phyloP scores from a whole-genome alignment of 768 basidiomycete species.

The Zangia roseola region DNA sequence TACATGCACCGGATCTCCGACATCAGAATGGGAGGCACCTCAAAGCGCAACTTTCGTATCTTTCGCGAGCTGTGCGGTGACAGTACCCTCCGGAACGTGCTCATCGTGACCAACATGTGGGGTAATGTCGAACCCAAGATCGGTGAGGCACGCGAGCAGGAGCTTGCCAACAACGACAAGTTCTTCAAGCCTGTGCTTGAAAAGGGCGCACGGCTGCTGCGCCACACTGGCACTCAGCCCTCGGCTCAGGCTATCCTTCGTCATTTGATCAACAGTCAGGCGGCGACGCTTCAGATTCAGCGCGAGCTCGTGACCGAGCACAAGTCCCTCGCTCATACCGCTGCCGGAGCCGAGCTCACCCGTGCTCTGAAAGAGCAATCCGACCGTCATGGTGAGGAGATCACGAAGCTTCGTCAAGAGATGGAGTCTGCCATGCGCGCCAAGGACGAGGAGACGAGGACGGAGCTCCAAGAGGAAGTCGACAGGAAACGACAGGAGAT shows the following conservation, averaged over 20 bases:
- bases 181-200: constrained; percentile 55
- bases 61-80: constrained; percentile 56
- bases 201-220: constrained; percentile 44
- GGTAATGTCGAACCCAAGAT: constrained; percentile 37
- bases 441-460: constrained; percentile 47
- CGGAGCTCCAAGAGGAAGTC: constrained; percentile 45
- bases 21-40: constrained; percentile 48
- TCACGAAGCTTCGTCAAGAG: constrained; percentile 44
- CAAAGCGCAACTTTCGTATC: constrained; percentile 50
- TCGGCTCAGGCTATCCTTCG: constrained; percentile 45
- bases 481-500: constrained; percentile 45
- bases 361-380: constrained; percentile 49
- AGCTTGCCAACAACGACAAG: constrained; percentile 39
- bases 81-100: constrained; percentile 45
- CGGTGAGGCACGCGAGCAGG: constrained; percentile 45
- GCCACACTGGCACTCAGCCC: constrained; percentile 40
- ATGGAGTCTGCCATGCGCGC: constrained; percentile 43
- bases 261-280: constrained; percentile 39
- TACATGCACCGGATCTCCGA: constrained; percentile 57
- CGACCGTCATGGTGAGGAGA: constrained; percentile 46
- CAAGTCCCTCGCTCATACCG: constrained; percentile 49
- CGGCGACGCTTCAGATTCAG: constrained; percentile 51
- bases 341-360: constrained; percentile 52
- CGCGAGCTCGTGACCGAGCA: constrained; percentile 51
- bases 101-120: constrained; percentile 59